These are phyloP conservation scores for Pharus latifolius DNA, from an alignment of 176 grass and related monocot species.

Conservation along the genomic window DNA sequence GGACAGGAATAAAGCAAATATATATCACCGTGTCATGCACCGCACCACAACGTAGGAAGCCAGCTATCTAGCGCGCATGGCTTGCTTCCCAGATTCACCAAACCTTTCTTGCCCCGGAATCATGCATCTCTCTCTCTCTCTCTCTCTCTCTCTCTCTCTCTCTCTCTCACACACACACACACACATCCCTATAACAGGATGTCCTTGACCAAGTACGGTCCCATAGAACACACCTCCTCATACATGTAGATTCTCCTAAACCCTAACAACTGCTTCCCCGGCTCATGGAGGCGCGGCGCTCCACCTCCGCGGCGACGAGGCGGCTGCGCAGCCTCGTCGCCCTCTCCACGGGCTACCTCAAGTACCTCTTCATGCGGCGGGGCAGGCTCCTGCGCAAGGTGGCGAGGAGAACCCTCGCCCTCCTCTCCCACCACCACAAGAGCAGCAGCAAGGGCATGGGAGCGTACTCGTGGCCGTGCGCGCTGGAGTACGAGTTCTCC, in stretches of 20 bases:
- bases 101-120: conserved; percentile 46
- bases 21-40: neutral
- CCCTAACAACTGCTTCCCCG: neutral
- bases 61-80: conserved; percentile 10
- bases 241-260: neutral
- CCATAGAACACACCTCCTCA: conserved; percentile 3
- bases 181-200: conserved; percentile 9
- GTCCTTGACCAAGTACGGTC: neutral
- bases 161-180: too few relatives aligned
- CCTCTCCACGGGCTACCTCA: conserved; percentile 36
- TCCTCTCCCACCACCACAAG: conserved; percentile 13
- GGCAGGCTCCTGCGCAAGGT: conserved; percentile 30
- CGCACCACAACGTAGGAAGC: neutral
- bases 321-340: conserved; percentile 14
- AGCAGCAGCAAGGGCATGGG: neutral
- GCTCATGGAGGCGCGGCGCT: neutral
- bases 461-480: neutral
- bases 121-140: conserved; percentile 12
- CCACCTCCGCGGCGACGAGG: neutral
- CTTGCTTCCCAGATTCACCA: conserved; percentile 29
- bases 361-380: conserved; percentile 39
- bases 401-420: conserved; percentile 22
- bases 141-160: neutral
- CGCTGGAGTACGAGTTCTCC: conserved; percentile 67
- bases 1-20: too few relatives aligned